Evolutionary conservation across 2,329 filamentous ascomycete genomes (phyloP).

Genomic region (Tolypocladium endophyticum): DNA sequence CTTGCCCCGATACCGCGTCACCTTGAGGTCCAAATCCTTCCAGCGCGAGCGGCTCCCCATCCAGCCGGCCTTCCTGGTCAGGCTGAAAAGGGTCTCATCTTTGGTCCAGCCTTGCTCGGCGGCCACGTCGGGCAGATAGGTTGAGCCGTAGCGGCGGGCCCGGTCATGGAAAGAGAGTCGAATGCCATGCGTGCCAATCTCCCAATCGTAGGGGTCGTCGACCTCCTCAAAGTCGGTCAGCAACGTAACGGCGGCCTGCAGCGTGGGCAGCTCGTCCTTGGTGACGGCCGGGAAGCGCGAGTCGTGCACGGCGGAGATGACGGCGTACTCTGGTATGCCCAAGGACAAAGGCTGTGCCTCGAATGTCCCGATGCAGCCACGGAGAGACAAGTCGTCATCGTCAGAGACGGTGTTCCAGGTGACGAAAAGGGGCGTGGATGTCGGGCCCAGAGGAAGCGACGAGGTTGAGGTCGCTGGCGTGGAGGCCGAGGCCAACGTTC

Average conservation of each 20-base stretch:
- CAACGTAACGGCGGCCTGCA: constrained; percentile 65
- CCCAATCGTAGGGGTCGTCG: constrained; percentile 70
- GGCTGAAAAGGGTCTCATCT: constrained; percentile 78
- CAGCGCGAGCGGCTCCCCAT: constrained; percentile 67
- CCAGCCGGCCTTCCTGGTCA: constrained; percentile 96
- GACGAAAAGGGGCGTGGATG: constrained; percentile 72
- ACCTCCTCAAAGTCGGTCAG: constrained; percentile 77
- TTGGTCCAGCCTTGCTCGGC: constrained; percentile 90
- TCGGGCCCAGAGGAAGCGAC: constrained; percentile 24
- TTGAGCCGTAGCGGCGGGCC: constrained; percentile 66
- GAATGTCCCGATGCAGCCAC: constrained; percentile 96
- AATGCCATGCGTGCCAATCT: constrained; percentile 74
- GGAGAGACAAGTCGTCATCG: constrained; percentile 44
- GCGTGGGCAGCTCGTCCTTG: constrained; percentile 40
- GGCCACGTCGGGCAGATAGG: constrained; percentile 88
- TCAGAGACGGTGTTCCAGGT: constrained; percentile 71
- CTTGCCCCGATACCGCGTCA: constrained; percentile 79
- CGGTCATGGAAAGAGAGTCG: constrained; percentile 74
- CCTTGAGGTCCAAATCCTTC: constrained; percentile 67
- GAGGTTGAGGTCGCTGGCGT: constrained; percentile 34
- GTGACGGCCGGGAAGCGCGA: constrained; percentile 49
- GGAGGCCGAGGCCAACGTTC: constrained; percentile 30
- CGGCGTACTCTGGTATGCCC: constrained; percentile 69
- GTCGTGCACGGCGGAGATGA: constrained; percentile 64
- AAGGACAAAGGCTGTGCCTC: constrained; percentile 61